Evolutionary conservation across 2,329 filamentous ascomycete genomes (phyloP), one percentile per base, ranked within the genome.

Genomic region (Talaromyces sp.): DNA sequence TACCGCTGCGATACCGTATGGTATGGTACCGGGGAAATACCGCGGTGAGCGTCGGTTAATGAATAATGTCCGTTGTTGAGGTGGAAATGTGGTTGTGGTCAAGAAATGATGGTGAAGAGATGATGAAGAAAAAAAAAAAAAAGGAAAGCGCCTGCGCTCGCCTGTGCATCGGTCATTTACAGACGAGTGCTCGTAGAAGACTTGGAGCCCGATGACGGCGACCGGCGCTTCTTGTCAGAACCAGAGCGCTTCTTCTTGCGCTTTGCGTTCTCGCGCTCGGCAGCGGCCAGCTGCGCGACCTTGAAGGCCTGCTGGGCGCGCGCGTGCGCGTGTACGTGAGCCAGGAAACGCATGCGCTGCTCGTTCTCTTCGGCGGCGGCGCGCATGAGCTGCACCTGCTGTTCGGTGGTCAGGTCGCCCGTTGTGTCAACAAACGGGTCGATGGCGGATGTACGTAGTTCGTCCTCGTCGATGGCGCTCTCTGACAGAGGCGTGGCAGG

Each of bases 311-410:
- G 74, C 60, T 74, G 74, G 3, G 75, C 75, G 53, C 73, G 72
- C 7, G 74, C 74, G 60, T 76, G 74, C 17, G 75, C 75, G 27
- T 77, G 73, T 7, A 77, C 74, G 62, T 75, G 74, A 13, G 74
- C 75, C 26, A 76, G 68, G 64, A 75, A 75, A 17, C 71, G 71
- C 13, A 69, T 70, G 21, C 75, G 73, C 31, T 67, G 64, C 27
- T 73, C 73, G 51, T 77, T 70, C 50, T 77, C 70, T 24, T 58
- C 59, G 55, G 71, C 73, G 19, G 67, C 67, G 3, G 65, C 71
- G 52, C 73, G 73, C 46, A 77, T 65, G 60, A 70, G 69, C 63
- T 72, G 67, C 56, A 77, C 68, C 61, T 76, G 75, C 60, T 77
- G 72, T 63, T 77, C 75, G 56, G 73, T 76, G 17, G 72, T 76